A percentile compares a stretch with the other conserved stretches of the same genome.
These are phyloP conservation scores for Cucurbita argyrosperma DNA, from an alignment of 306 rosid species.

Conservation along the genomic window DNA sequence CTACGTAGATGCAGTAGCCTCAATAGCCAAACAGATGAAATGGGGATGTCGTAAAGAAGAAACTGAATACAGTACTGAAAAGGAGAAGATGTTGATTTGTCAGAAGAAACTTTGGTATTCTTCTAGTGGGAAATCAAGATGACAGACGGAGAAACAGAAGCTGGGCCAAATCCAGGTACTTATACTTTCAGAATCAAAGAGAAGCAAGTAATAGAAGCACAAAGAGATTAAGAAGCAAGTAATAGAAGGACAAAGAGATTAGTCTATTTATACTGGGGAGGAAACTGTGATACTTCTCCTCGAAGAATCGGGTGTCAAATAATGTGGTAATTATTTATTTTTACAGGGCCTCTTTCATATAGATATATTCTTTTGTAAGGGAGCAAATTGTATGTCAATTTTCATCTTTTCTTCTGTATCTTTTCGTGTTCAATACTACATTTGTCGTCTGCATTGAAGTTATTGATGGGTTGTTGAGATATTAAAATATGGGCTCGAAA, in stretches of 20 bases:
- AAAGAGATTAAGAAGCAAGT: slow-evolving; percentile 36
- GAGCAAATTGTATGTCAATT: slow-evolving; percentile 25
- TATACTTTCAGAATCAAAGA: slow-evolving; percentile 10
- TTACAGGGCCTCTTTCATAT: slow-evolving; percentile 25
- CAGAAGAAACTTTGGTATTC: slow-evolving; percentile 85
- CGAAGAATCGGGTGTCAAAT: slow-evolving; percentile 35
- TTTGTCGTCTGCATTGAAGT: slow-evolving; percentile 1
- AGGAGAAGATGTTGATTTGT: slow-evolving; percentile 80
- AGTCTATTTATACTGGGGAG: slow-evolving; percentile 15
- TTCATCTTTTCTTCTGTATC: not conserved
- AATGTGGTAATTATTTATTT: slow-evolving; percentile 44
- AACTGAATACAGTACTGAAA: slow-evolving; percentile 49
- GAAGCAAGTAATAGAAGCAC: slow-evolving; percentile 33
- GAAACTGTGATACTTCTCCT: slow-evolving; percentile 4
- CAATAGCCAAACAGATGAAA: slow-evolving; percentile 54
- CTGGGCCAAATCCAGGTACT: not conserved
- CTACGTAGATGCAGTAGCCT: slow-evolving; percentile 57
- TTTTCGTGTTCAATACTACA: slow-evolving; percentile 5
- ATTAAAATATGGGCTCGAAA: not conserved
- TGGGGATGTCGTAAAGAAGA: slow-evolving; percentile 75
- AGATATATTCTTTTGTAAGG: slow-evolving; percentile 45
- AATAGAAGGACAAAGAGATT: slow-evolving; percentile 33
- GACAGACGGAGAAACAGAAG: slow-evolving; percentile 6
- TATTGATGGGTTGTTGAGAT: not conserved
- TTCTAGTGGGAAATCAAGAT: slow-evolving; percentile 41